Evolutionary conservation across 1,139 yeast species (phyloP), one percentile per base, ranked within the genome.

Genomic region (Kluyveromyces sp.): DNA sequence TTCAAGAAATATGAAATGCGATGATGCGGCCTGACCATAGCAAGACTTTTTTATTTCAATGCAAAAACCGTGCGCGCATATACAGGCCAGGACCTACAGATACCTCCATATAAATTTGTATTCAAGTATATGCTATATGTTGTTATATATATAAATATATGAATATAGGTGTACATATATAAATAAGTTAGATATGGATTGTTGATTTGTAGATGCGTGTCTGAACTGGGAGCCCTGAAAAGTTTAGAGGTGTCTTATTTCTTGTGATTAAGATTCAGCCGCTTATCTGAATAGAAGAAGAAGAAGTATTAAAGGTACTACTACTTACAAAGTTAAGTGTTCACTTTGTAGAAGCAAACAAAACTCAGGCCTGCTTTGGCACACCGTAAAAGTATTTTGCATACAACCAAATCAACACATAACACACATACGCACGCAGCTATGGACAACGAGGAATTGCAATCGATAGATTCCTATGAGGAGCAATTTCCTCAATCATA

Each of bases 401-500:
- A 15, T 15, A 15, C 21, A 15, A 15, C 21, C 21, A 15, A 15
- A 15, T 15, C 21, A 15, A 15, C 21, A 15, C 21, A 15, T 15
- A 15, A 15, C 21, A 15, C 21, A 15, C 21, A 15, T 15, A 15
- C 21, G 21, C 21, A 15, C 21, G 21, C 21, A 15, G 39, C 8
- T n/a, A 38, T 38, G 41, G n/a, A 34, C 25, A 41, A 41, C 38
- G 43, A 41, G 25, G 43, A 41, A 30, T 27, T 41, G 35, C 39
- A 49, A 37, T 49, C 51, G 31, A 49, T 49, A 36, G 46, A 47
- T 42, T 49, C 51, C 8, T 49, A 46, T 41, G 44, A 46, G 34
- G 45, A 48, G 27, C 46, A 46, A 31, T 42, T 47, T 34, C 51
- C 51, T 25, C 48, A 55, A 38, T 58, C 66, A 15, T 57, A 60